Evolutionary conservation across 805 yeast species (phyloP), one percentile per base, ranked within the genome.

Genomic region (Jamesozyma gamospora): DNA sequence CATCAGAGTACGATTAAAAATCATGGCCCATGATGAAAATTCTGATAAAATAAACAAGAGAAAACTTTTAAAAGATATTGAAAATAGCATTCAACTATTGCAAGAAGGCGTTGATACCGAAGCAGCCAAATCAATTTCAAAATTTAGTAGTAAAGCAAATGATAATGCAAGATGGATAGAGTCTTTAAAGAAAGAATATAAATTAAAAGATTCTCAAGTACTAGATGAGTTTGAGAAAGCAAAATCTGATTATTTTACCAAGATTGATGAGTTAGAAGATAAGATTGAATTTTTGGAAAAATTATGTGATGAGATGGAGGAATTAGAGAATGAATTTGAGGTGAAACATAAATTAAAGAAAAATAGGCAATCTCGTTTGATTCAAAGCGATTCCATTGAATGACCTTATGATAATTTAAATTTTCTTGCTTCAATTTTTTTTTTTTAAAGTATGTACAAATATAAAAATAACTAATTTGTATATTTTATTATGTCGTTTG

Each of bases 321-420:
- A 69, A 43, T 78, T 82, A 74, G 67, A 79, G 5, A 56, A 64
- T 19, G 83, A 78, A 48, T 49, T 79, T 37, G 75, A 68, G 32
- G 66, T 66, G 4, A 73, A 75, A 50, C 48, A 54, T 1, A 56
- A 55, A 38, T 43, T 56, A 18, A 46, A 51, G 9, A 45, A 42
- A 15, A 47, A 50, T 2, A 39, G 50, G 13, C 34, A 34, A 16
- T 27, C 37, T 4, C 29, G 38, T 4, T 14, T 17, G 17, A 13
- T 9, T 17, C 32, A 28, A 19, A 17, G 33, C 6, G 28, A 16
- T 21, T 10, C 26, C 17, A 11, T 18, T n/a, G 21, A 21, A 14
- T 29, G 4, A 36, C 29, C 18, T 29, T 4, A 5, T 21, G 24
- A 8, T 21, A 6, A 21, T n/a, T n/a, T n/a, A n/a, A n/a, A n/a